Evolutionary conservation across 164 flowering plant genomes (phyloP).

Genomic region (Aristolochia contorta): DNA sequence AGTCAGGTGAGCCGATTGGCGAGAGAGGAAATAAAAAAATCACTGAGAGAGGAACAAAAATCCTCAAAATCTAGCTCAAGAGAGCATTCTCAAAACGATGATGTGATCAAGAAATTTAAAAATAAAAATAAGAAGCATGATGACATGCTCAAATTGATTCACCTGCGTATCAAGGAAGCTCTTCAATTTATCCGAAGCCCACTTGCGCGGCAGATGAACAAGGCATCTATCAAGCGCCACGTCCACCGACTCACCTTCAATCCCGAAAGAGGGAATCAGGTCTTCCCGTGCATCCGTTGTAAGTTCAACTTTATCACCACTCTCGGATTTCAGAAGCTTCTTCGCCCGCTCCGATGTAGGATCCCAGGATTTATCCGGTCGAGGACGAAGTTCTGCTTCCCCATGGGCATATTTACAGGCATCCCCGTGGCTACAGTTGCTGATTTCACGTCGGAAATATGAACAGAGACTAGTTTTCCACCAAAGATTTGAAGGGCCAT

Average conservation of each 20-base stretch:
- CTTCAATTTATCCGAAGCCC: slow-evolving; percentile 62
- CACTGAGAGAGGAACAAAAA: too few species aligned
- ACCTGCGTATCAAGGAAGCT: slow-evolving; percentile 52
- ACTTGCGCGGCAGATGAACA: slow-evolving; percentile 58
- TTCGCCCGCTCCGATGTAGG: slow-evolving; percentile 88
- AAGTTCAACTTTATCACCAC: slow-evolving; percentile 19
- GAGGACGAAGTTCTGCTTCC: slow-evolving; percentile 65
- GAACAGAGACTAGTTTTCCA: slow-evolving; percentile 91
- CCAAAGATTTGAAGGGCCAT: slow-evolving; percentile 28
- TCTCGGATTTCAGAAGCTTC: slow-evolving; percentile 36
- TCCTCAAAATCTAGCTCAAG: too few species aligned
- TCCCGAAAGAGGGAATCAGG: slow-evolving; percentile 23
- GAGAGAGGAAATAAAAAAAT: too few species aligned
- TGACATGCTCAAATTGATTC: neutral
- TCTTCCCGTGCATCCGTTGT: slow-evolving; percentile 28
- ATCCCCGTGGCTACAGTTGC: slow-evolving; percentile 67
- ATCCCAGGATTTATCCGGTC: slow-evolving; percentile 89
- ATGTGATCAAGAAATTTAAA: neutral
- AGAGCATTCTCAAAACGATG: too few species aligned
- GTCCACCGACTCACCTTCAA: slow-evolving; percentile 9
- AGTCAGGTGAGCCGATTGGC: too few species aligned
- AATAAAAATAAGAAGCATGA: neutral
- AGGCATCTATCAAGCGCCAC: slow-evolving; percentile 52
- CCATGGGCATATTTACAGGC: slow-evolving; percentile 78
- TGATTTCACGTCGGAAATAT: slow-evolving; percentile 46